Conservation (phyloP, 2,329 filamentous ascomycete genomes). For the Aspergillus spinulosporus region DNA sequence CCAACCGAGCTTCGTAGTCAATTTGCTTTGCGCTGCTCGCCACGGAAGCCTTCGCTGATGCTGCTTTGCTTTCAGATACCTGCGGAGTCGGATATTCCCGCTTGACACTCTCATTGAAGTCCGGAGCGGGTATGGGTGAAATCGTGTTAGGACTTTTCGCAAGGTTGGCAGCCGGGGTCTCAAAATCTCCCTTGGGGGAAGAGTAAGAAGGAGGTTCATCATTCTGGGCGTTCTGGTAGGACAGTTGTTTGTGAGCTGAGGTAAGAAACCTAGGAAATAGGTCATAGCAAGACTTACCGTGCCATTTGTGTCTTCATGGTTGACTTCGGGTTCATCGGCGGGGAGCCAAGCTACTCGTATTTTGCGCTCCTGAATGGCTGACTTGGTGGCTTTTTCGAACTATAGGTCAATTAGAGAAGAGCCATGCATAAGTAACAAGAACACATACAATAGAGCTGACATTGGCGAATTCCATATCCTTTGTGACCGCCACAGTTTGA, state of each 20-base stretch:
- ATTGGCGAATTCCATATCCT: conserved; percentile 80
- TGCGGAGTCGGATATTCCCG: conserved; percentile 44
- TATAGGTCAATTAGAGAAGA: conserved; percentile 38
- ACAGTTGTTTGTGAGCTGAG: conserved; percentile 13
- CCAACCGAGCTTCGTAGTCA: conserved; percentile 71
- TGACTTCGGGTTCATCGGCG: conserved; percentile 51
- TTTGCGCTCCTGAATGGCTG: conserved; percentile 84
- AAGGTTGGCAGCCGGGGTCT: conserved; percentile 47
- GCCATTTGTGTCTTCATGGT: conserved; percentile 35
- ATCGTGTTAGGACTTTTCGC: conserved; percentile 41
- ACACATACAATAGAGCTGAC: conserved; percentile 74
- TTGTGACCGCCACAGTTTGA: conserved; percentile 80
- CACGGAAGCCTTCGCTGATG: conserved; percentile 50
- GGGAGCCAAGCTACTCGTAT: conserved; percentile 87
- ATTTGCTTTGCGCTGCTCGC: conserved; percentile 50
- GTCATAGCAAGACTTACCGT: conserved; percentile 29
- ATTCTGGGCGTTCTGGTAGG: conserved; percentile 33
- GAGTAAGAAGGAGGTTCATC: conserved; percentile 56
- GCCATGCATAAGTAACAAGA: conserved; percentile 1
- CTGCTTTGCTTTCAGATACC: conserved; percentile 33
- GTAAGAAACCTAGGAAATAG: neutral
- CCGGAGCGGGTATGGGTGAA: conserved; percentile 37
- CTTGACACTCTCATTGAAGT: conserved; percentile 37
- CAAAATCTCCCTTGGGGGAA: conserved; percentile 54
- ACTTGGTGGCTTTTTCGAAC: conserved; percentile 77